phyloP scores from a whole-genome alignment of 495 filamentous ascomycete genomes.

The Aspergillus sclerotiicarbonarius region DNA sequence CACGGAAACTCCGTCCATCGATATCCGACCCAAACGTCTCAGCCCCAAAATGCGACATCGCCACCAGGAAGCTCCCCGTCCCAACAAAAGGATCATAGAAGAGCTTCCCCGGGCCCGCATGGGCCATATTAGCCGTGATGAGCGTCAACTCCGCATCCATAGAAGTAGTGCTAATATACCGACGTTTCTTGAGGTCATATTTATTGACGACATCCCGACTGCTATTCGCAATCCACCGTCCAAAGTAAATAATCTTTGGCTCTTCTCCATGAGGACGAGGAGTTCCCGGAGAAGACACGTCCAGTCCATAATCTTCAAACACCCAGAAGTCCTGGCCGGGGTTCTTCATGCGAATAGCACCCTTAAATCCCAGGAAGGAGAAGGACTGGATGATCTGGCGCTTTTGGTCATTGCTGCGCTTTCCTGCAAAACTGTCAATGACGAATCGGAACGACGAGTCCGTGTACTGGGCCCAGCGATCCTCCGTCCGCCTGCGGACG shows the following conservation, averaged over 20 bases:
- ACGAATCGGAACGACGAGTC: slow-evolving; percentile 73
- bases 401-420: slow-evolving; percentile 58
- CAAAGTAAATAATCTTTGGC: slow-evolving; percentile 66
- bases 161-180: slow-evolving; percentile 90
- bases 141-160: slow-evolving; percentile 96
- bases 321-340: slow-evolving; percentile 73
- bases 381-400: slow-evolving; percentile 75
- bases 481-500: slow-evolving; percentile 54
- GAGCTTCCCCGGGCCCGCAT: slow-evolving; percentile 75
- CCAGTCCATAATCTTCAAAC: slow-evolving; percentile 71
- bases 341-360: slow-evolving; percentile 68
- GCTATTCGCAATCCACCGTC: slow-evolving; percentile 62
- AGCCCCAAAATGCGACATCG: slow-evolving; percentile 86
- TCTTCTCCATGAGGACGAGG: slow-evolving; percentile 15
- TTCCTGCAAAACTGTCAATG: slow-evolving; percentile 73
- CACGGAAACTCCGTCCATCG: slow-evolving; percentile 81
- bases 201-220: slow-evolving; percentile 63
- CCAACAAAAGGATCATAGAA: slow-evolving; percentile 95
- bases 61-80: slow-evolving; percentile 85
- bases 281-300: slow-evolving; percentile 24
- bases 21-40: slow-evolving; percentile 83
- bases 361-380: slow-evolving; percentile 70
- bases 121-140: slow-evolving; percentile 86
- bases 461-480: slow-evolving; percentile 63
- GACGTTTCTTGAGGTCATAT: slow-evolving; percentile 87